Evolutionary conservation across 345 rosid species (phyloP), one percentile per base, ranked within the genome.

Genomic region (Euclidium syriacum): DNA sequence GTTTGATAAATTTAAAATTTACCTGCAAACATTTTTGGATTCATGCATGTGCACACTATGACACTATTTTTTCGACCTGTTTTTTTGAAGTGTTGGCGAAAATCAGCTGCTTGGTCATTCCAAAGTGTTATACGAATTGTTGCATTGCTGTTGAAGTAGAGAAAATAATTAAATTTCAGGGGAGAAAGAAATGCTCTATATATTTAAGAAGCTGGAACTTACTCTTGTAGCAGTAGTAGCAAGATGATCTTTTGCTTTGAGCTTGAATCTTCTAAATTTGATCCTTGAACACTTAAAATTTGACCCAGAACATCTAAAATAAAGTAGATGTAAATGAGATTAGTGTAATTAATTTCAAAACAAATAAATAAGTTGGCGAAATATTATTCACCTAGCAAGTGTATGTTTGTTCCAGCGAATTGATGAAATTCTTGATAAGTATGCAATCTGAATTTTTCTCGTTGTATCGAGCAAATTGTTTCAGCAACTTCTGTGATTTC

Each of bases 31-130:
- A 27, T 27, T 10, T 50, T 27, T 0, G 7, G 55, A 0, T 50
- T 50, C n/a, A 50, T 2, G 4, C 38, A 29, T 4, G 55, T 29
- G 15, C 55, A 29, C 0, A 50, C 23, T 4, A 50, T 16, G 0
- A 29, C 24, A 9, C 0, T 4, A 2, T 0, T 3, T 1, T 50
- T 2, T 4, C 3, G 7, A 0, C 12, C 23, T 4, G 4, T 0
- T 2, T 29, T 7, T 0, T 16, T 3, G 24, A 27, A 50, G 2
- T 15, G 8, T 0, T 2, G 14, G 1, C 38, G 2, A 16, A 50
- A 50, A 0, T 50, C 7, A 7, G 24, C 8, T 1, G 38, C 14
- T 16, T 50, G 38, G 0, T 10, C 14, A 16, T 50, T 24, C 23
- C 55, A 29, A 9, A 50, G 14, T 1, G 38, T 50, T 8, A 50